Conservation (phyloP, 768 basidiomycete species). For the Mycena latifolia region DNA sequence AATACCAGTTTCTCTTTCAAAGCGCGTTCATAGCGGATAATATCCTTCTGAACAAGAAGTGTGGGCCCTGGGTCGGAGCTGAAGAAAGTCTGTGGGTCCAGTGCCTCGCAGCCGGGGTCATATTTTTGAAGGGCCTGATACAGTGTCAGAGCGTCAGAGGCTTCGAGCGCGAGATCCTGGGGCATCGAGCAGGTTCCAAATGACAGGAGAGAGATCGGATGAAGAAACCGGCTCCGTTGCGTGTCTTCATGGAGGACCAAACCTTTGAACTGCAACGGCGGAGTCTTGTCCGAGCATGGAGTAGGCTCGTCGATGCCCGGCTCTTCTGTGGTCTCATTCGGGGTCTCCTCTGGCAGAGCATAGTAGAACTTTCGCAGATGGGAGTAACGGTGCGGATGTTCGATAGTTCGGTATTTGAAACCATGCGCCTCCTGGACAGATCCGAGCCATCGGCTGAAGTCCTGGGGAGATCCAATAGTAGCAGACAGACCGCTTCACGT, state of each 20-base stretch:
- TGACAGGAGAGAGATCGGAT: slow-evolving; percentile 72
- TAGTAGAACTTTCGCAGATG: slow-evolving; percentile 80
- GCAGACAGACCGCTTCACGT: slow-evolving; percentile 73
- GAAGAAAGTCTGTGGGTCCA: slow-evolving; percentile 37
- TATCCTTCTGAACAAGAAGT: slow-evolving; percentile 70
- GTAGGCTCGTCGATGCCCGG: neutral
- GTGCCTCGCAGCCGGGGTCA: slow-evolving; percentile 33
- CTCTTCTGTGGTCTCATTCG: no score
- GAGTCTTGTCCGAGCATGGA: neutral
- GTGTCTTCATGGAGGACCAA: slow-evolving; percentile 53
- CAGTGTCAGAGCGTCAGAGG: slow-evolving; percentile 65
- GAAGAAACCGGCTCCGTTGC: slow-evolving; percentile 63
- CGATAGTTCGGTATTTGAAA: slow-evolving; percentile 69
- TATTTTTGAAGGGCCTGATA: slow-evolving; percentile 56
- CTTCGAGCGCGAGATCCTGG: slow-evolving; percentile 73
- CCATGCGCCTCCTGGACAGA: slow-evolving; percentile 71
- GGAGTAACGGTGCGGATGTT: slow-evolving; percentile 79
- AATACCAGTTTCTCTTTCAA: slow-evolving; percentile 60
- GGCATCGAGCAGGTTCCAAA: slow-evolving; percentile 66
- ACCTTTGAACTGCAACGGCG: slow-evolving; percentile 47
- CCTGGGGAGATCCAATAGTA: slow-evolving; percentile 74
- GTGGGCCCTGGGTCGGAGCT: slow-evolving; percentile 55
- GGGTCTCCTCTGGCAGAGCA: slow-evolving; percentile 40
- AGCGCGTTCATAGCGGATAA: slow-evolving; percentile 67
- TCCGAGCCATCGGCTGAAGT: slow-evolving; percentile 75